A percentile compares a stretch with the other conserved stretches of the same genome.
These are phyloP conservation scores for Neopestalotiopsis clavispora DNA, from an alignment of 2,329 filamentous ascomycete species.

Conservation along the genomic window DNA sequence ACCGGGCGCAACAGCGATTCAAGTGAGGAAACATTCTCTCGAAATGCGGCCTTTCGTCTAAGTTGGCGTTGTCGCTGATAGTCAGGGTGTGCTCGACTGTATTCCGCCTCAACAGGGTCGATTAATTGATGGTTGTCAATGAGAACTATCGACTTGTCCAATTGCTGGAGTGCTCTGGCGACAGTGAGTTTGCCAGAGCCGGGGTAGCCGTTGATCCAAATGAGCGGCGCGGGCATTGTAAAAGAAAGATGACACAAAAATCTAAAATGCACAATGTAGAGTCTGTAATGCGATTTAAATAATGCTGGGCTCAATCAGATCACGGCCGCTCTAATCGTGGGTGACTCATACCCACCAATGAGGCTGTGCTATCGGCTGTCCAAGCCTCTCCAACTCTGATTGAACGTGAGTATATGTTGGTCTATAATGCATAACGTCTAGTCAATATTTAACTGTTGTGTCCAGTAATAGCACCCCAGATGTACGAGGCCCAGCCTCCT, in stretches of 20 bases:
- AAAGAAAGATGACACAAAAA: no score
- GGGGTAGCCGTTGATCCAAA: slow-evolving; percentile 3
- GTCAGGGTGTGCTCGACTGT: not conserved
- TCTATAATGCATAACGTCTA: no score
- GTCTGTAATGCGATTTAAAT: no score
- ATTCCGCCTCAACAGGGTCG: not conserved
- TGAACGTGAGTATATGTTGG: no score
- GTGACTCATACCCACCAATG: no score
- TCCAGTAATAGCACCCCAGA: slow-evolving; percentile 63
- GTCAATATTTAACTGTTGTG: not conserved
- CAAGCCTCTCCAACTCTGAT: no score
- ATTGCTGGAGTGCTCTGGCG: not conserved
- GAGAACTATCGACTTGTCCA: not conserved
- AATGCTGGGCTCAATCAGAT: no score
- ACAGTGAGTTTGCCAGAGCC: slow-evolving; percentile 1
- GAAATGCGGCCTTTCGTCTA: not conserved
- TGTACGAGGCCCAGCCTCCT: slow-evolving; percentile 61
- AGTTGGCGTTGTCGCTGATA: not conserved
- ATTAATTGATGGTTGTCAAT: slow-evolving; percentile 12
- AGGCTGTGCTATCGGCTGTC: no score
- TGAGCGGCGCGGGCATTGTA: not conserved
- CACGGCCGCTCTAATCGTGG: no score
- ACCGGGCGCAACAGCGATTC: not conserved
- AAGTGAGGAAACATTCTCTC: not conserved
- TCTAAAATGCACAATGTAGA: no score